phyloP scores from a whole-genome alignment of 2,329 filamentous ascomycete genomes.

The Aureobasidium sp. region DNA sequence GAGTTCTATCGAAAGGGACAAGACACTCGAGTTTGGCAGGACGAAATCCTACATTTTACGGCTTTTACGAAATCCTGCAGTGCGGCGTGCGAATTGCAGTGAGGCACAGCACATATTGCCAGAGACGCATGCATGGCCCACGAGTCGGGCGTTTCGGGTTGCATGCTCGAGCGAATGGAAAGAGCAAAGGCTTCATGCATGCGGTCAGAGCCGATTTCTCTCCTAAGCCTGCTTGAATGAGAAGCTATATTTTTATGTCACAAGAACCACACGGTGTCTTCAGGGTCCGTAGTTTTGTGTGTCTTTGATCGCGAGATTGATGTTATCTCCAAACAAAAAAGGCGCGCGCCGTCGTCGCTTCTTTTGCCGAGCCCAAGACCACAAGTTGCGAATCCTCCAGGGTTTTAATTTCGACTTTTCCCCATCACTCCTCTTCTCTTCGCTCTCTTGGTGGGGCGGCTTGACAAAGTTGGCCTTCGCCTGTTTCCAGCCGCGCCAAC shows the following conservation, averaged over 20 bases:
- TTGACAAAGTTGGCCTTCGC: background rate
- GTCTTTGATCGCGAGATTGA: background rate
- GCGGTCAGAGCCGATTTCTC: background rate
- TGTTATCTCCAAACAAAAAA: background rate
- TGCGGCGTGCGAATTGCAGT: background rate
- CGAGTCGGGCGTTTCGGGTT: background rate
- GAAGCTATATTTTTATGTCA: background rate
- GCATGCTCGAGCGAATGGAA: background rate
- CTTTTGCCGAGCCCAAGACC: background rate
- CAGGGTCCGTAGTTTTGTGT: background rate
- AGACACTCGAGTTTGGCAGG: background rate
- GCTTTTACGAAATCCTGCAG: background rate
- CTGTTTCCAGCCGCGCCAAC: background rate
- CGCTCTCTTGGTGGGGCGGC: background rate
- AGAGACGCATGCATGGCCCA: background rate
- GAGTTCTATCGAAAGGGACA: too few relatives aligned
- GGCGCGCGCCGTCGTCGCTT: background rate
- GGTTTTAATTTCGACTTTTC: background rate
- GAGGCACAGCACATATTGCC: background rate
- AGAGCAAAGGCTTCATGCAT: background rate
- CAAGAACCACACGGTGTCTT: background rate
- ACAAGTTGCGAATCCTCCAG: background rate
- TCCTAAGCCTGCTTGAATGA: background rate
- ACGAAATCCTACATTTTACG: background rate
- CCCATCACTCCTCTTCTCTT: background rate